Evolutionary conservation across 768 basidiomycete species (phyloP).

Genomic region (Trichaptum fuscoviolaceum): DNA sequence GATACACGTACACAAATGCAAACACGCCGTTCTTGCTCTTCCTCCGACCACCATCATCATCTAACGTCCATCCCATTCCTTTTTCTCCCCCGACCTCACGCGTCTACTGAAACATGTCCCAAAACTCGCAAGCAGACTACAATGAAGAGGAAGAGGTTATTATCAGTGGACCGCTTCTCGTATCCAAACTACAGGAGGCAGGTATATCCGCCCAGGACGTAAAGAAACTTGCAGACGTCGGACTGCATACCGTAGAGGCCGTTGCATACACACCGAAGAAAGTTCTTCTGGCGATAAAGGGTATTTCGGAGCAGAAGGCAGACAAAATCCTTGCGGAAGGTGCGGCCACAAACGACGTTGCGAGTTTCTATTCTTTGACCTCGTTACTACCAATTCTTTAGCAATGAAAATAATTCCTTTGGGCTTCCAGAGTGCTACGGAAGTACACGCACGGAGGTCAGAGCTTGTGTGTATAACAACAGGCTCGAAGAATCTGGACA

Average conservation of each 20-base stretch:
- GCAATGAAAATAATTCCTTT: constrained; percentile 95
- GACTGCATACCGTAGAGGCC: constrained; percentile 89
- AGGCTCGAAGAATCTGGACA: constrained; percentile 93
- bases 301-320: constrained; percentile 94
- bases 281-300: constrained; percentile 82
- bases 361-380: constrained; percentile 2
- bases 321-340: constrained; percentile 95
- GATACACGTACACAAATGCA: background rate
- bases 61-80: background rate
- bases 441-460: constrained; percentile 90
- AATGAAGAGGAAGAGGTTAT: constrained; percentile 48
- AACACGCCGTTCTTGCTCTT: constrained; percentile 3
- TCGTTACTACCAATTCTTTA: constrained; percentile 24
- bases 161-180: constrained; percentile 76
- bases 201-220: constrained; percentile 88
- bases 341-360: constrained; percentile 26
- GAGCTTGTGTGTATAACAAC: constrained; percentile 97
- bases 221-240: constrained; percentile 91
- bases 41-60: background rate
- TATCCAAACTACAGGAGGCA: constrained; percentile 79
- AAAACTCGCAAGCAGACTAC: constrained; percentile 44
- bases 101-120: constrained; percentile 39
- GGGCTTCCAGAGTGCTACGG: constrained; percentile 97
- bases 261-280: constrained; percentile 98
- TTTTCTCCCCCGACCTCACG: background rate